Conservation (phyloP, 2,329 filamentous ascomycete species). For the Colletotrichum theobromicola region DNA sequence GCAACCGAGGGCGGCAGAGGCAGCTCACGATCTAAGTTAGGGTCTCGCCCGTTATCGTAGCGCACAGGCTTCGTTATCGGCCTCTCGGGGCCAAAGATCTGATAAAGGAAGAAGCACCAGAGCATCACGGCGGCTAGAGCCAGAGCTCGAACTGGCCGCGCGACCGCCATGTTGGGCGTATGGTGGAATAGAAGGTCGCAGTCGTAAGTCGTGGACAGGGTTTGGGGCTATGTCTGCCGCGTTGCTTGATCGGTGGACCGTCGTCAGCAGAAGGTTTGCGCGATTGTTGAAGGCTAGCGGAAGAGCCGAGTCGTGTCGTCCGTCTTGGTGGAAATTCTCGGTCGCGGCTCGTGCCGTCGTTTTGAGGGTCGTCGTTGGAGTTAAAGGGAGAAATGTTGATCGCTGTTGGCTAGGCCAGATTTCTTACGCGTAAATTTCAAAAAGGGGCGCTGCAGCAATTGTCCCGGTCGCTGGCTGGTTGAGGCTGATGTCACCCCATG, state of each 20-base stretch:
- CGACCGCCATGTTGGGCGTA: slow-evolving; percentile 73
- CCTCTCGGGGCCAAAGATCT: slow-evolving; percentile 68
- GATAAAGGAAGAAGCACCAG: slow-evolving; percentile 80
- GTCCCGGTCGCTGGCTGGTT: slow-evolving; percentile 9
- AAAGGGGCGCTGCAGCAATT: slow-evolving; percentile 14
- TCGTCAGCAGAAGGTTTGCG: neutral
- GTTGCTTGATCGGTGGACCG: neutral
- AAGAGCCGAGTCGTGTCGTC: slow-evolving; percentile 6
- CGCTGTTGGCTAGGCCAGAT: slow-evolving; percentile 1
- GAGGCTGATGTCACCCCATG: slow-evolving; percentile 20
- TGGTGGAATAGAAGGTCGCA: neutral
- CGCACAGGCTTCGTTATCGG: slow-evolving; percentile 36
- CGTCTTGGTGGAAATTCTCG: neutral
- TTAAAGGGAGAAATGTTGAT: slow-evolving; percentile 1
- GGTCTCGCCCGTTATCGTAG: slow-evolving; percentile 62
- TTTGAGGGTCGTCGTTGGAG: neutral
- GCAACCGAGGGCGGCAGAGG: neutral
- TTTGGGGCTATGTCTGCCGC: neutral
- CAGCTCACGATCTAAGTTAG: slow-evolving; percentile 81
- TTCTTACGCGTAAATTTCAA: slow-evolving; percentile 17
- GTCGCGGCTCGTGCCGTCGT: slow-evolving; percentile 16
- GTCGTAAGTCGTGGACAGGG: neutral
- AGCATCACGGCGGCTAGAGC: slow-evolving; percentile 73
- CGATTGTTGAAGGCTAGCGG: slow-evolving; percentile 1
- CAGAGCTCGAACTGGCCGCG: slow-evolving; percentile 82